These are phyloP conservation scores for Cotoneaster glaucophyllus DNA, from an alignment of 306 rosid genomes.

Conservation along the genomic window DNA sequence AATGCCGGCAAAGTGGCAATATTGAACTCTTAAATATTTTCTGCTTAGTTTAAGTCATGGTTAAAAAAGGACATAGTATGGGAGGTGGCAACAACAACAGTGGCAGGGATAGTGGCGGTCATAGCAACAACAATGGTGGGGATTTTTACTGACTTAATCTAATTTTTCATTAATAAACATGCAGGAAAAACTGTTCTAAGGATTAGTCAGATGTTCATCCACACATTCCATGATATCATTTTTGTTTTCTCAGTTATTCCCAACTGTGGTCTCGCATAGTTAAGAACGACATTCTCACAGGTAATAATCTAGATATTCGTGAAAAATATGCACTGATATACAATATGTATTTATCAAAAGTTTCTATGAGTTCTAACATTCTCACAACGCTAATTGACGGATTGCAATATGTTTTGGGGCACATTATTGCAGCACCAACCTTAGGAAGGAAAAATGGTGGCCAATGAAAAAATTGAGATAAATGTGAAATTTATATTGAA, in stretches of 20 bases:
- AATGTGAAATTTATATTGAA: constrained; percentile 24
- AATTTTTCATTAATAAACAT: too few species aligned
- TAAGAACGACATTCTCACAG: neutral
- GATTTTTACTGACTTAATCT: too few species aligned
- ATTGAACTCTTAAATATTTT: too few species aligned
- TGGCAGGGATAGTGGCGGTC: too few species aligned
- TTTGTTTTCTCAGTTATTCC: neutral
- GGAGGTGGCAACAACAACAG: too few species aligned
- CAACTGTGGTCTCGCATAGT: neutral
- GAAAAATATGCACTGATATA: neutral
- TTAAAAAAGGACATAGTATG: too few species aligned
- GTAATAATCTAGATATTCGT: neutral
- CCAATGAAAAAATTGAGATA: constrained; percentile 13
- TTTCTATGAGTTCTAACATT: neutral
- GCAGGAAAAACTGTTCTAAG: too few species aligned
- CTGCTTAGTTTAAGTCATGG: too few species aligned
- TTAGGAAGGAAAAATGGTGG: neutral
- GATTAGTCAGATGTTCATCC: too few species aligned
- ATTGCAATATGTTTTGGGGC: neutral
- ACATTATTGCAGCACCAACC: neutral
- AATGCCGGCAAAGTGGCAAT: neutral
- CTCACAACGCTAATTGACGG: neutral
- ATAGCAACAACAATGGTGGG: too few species aligned
- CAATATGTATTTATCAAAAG: neutral
- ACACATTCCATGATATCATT: neutral